Base-by-base conservation (phyloP, 768 basidiomycete genomes). In the Termitomyces sp. region DNA sequence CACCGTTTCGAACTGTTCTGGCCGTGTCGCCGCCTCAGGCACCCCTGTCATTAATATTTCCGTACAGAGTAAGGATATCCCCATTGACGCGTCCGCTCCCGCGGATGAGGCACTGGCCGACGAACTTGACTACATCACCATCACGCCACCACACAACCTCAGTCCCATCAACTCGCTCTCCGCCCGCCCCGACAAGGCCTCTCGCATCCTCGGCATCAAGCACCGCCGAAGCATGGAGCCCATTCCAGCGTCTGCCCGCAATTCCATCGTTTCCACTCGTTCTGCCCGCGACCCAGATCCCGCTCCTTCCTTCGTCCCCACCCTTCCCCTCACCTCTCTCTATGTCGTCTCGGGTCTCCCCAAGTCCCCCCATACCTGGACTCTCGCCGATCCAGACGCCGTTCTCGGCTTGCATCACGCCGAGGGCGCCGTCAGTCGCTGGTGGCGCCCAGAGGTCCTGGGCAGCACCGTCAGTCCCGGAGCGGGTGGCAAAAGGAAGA, bases 361-460 rank as follows among this genome's bases (percentile, higher is more conserved):
- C 17, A 94, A 94, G 70, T 87, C 87, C 31, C 91, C 92, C 0
- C 84, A 91, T 68, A 92, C 89, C 11, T 95, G 94, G 92, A 89
- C 90, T 17, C 81, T 93, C 44, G 86, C 90, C 0, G 93, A 94
- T 68, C 85, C 86, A 0, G 90, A 92, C 68, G 81, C 90, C 1
- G 86, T 91, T 52, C 72, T 87, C 50, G 91, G 89, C 48, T 78
- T 94, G 50, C 84, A 89, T 64, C 93, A 95, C 65, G 78, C 81
- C 42, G 90, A 92, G 45, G 87, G 89, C 56, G 93, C 91, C 50
- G 92, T 94, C 55, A 85, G 80, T 61, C 81, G 91, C 47, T 94
- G 89, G 86, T 95, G 91, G 91, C 75, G 91, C 46, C 88, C 94
- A 45, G 93, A 95, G 70, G 91, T 94, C 14, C 82, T 95, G 19